Evolutionary conservation across 2,329 filamentous ascomycete genomes (phyloP).

Genomic region (Alternaria consortialis): DNA sequence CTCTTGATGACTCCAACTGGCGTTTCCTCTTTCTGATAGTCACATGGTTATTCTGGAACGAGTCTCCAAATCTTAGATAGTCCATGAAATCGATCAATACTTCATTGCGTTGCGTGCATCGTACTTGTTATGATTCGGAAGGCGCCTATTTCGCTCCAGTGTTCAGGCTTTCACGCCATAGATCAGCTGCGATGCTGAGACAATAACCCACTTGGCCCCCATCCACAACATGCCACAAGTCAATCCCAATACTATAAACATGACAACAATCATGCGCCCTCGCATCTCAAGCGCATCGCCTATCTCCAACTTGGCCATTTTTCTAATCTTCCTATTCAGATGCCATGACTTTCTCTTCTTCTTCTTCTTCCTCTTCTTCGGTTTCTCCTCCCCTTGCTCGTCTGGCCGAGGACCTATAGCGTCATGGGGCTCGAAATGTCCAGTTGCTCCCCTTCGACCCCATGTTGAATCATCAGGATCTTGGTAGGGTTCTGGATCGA

Average conservation of each 20-base stretch:
- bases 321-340: constrained; percentile 56
- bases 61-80: not conserved
- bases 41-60: not conserved
- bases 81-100: not conserved
- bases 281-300: constrained; percentile 71
- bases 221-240: constrained; percentile 27
- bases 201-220: constrained; percentile 32
- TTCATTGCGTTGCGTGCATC: not conserved
- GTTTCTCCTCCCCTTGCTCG: constrained; percentile 1
- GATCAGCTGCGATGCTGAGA: not conserved
- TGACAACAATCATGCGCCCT: constrained; percentile 60
- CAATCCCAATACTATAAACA: constrained; percentile 52
- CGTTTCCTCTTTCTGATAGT: not conserved
- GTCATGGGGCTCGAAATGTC: constrained; percentile 35
- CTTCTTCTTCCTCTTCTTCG: constrained; percentile 22
- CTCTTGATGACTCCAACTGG: not conserved
- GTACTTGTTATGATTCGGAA: not conserved
- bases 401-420: constrained; percentile 24
- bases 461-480: constrained; percentile 43
- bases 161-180: not conserved
- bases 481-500: constrained; percentile 57
- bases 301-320: constrained; percentile 69
- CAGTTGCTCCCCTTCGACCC: constrained; percentile 20
- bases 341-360: constrained; percentile 45
- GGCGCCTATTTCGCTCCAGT: not conserved